Base-by-base conservation (phyloP, 2,329 filamentous ascomycete genomes). In the Biscogniauxia mediterranea region DNA sequence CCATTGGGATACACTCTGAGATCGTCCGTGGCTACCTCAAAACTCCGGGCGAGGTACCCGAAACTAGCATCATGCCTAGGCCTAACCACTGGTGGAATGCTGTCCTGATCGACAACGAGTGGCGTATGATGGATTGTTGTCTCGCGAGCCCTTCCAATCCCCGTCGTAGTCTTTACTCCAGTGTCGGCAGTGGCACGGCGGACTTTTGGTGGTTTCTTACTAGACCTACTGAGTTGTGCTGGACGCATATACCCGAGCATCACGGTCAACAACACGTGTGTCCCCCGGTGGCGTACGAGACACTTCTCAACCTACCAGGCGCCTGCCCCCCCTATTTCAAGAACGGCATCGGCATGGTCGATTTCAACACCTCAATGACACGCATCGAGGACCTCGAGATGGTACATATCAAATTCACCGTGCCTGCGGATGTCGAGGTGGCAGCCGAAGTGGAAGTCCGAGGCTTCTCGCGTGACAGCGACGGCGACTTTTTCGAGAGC, bases 31-130 rank as follows among this genome's bases (percentile, higher is more conserved):
- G 95, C 0, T 98, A 95, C 72, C 85, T 99, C 59, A 99, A 99
- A 75, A 83, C 85, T 0, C 95, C 95, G 0, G 94, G 94, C 0
- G 95, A 98, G 70, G 79, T 89, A 7, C 81, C 90, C 1, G 93
- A 98, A 69, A 81, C 93, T 52, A 91, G 90, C 64, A 89, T 89
- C 61, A 86, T 94, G 74, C 91, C 92, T n/a, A 87, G 89, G 28
- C 85, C 94, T 0, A 99, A 99, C 71, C 95, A 99, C 77, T 98
- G 91, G 88, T 99, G 95, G 95, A 99, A 99, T 69, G 89, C 92
- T 0, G 92, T 98, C 19, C 79, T 97, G 42, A 88, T 97, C 8
- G 95, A 99, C 74, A 89, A 91, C 21, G 93, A 97, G 77, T 99
- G 95, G 95, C 90, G 95, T 56, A 90, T 98, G 66, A 92, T 99